Evolutionary conservation across 495 filamentous ascomycete species (phyloP).

Genomic region (Penicillium tannophilum): DNA sequence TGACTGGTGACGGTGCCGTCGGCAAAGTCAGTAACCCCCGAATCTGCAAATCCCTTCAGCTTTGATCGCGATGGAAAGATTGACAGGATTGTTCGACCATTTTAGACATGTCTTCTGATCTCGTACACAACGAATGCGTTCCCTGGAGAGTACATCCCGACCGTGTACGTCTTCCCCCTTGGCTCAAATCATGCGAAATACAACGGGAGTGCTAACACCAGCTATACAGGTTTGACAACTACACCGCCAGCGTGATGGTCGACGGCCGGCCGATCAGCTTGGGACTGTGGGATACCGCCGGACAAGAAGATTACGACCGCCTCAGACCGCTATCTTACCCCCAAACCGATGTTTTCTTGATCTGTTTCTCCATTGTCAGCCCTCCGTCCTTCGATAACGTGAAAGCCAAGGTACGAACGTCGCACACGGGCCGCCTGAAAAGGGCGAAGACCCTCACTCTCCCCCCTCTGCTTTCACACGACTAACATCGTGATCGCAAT

Average conservation of each 20-base stretch:
- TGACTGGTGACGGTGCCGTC: conserved; percentile 97
- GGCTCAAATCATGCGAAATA: background rate
- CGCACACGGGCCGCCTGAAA: background rate
- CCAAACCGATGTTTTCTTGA: conserved; percentile 96
- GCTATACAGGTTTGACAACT: conserved; percentile 87
- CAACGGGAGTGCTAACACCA: conserved; percentile 3
- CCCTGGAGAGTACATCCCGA: conserved; percentile 98
- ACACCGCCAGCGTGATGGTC: conserved; percentile 98
- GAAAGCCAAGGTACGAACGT: conserved; percentile 75
- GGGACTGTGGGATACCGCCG: conserved; percentile 97
- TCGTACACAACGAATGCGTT: conserved; percentile 99
- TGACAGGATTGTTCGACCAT: conserved; percentile 10
- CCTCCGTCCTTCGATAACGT: conserved; percentile 98
- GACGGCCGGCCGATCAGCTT: conserved; percentile 96
- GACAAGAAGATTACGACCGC: conserved; percentile 97
- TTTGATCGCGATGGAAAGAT: conserved; percentile 3
- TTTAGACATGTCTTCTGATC: conserved; percentile 95
- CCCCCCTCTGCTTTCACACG: background rate
- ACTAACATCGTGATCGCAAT: background rate
- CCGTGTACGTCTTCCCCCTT: conserved; percentile 70
- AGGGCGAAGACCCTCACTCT: background rate
- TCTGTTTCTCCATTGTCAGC: conserved; percentile 98
- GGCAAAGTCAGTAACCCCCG: conserved; percentile 71
- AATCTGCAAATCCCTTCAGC: conserved; percentile 5
- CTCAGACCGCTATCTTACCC: conserved; percentile 95